Percentiles rank a stretch among this genome's conserved stretches.
Evolutionary conservation across 2,329 filamentous ascomycete genomes (phyloP).

Genomic region (Dactylella cylindrospora): DNA sequence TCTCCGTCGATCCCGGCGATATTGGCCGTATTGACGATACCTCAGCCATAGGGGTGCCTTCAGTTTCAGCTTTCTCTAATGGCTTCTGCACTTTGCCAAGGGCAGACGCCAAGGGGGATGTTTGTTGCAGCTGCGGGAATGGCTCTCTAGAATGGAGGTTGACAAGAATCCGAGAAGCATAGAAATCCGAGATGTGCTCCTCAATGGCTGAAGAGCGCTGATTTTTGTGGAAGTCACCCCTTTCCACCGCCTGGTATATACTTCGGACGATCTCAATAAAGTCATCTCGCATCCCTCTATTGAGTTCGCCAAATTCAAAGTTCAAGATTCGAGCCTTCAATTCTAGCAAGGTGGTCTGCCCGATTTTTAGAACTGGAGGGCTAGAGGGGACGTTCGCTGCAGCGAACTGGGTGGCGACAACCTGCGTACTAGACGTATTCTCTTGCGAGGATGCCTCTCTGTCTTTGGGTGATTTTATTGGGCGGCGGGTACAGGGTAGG

Average conservation of each 20-base stretch:
- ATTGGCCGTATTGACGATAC: neutral
- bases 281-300: neutral
- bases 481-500: slow-evolving; percentile 12
- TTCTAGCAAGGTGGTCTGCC: neutral
- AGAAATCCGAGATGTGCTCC: slow-evolving; percentile 28
- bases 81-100: neutral
- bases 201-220: neutral
- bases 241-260: slow-evolving; percentile 7
- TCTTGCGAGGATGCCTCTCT: neutral
- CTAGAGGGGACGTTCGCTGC: neutral
- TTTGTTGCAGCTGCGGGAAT: neutral
- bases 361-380: neutral
- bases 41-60: neutral
- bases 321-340: slow-evolving; percentile 5
- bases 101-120: neutral
- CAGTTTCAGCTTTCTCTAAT: neutral
- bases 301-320: slow-evolving; percentile 2
- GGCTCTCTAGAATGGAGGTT: neutral
- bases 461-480: neutral
- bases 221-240: neutral
- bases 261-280: slow-evolving; percentile 21
- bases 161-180: slow-evolving; percentile 8
- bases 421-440: slow-evolving; percentile 2
- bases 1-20: neutral
- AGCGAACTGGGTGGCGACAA: slow-evolving; percentile 29